These are phyloP conservation scores for Wolfiporia cocos DNA, from an alignment of 1,284 basidiomycete genomes.

Conservation along the genomic window DNA sequence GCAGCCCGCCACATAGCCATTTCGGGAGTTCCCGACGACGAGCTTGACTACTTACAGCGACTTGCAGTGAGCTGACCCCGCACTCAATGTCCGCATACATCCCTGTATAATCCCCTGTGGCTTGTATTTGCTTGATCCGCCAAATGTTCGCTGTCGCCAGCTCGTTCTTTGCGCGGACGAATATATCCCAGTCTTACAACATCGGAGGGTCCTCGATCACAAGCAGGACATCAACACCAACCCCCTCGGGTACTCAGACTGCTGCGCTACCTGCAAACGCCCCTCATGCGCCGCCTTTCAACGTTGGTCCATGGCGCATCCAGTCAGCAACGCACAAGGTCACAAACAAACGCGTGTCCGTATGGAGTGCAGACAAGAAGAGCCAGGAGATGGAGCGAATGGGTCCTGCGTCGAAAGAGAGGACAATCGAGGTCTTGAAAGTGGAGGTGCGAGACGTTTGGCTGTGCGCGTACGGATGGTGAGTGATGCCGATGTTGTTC, in stretches of 20 bases:
- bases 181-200: slow-evolving; percentile 81
- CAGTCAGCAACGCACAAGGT: slow-evolving; percentile 82
- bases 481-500: slow-evolving; percentile 6
- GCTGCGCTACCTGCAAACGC: slow-evolving; percentile 32
- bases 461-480: slow-evolving; percentile 5
- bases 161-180: slow-evolving; percentile 84
- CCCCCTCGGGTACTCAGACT: slow-evolving; percentile 39
- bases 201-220: slow-evolving; percentile 42
- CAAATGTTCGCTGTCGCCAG: slow-evolving; percentile 89
- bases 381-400: slow-evolving; percentile 68
- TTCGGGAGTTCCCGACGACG: no score
- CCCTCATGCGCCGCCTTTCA: slow-evolving; percentile 48
- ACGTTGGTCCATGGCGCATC: slow-evolving; percentile 85
- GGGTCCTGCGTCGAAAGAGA: slow-evolving; percentile 57
- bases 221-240: slow-evolving; percentile 60
- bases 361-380: slow-evolving; percentile 88
- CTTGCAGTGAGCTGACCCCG: no score
- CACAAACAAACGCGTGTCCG: slow-evolving; percentile 80
- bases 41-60: no score
- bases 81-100: no score
- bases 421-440: slow-evolving; percentile 78
- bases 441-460: slow-evolving; percentile 59
- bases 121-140: no score
- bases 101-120: no score
- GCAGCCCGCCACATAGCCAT: no score